These are phyloP conservation scores for Lasiodiplodia theobromae DNA, from an alignment of 2,329 filamentous ascomycete species.

Conservation along the genomic window DNA sequence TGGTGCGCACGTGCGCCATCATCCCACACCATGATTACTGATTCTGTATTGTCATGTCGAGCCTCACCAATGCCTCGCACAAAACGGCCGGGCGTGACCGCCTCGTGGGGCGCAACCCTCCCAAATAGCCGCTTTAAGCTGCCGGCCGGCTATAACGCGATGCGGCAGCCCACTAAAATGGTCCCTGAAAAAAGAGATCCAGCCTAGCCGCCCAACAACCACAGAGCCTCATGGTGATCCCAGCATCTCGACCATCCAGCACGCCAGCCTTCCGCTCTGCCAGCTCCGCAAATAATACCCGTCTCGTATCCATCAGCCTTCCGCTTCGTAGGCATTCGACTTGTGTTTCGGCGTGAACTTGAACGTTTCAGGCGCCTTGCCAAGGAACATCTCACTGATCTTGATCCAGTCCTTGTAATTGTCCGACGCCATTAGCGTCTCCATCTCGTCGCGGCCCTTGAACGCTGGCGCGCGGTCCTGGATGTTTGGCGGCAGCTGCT, in stretches of 20 bases:
- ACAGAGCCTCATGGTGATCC: constrained; percentile 14
- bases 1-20: constrained; percentile 18
- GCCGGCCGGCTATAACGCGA: constrained; percentile 22
- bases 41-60: constrained; percentile 22
- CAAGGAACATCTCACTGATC: constrained; percentile 98
- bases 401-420: constrained; percentile 99
- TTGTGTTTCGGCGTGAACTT: constrained; percentile 98
- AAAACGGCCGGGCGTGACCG: background rate
- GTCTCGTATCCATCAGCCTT: constrained; percentile 38
- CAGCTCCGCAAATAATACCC: constrained; percentile 8
- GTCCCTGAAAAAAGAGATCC: constrained; percentile 20
- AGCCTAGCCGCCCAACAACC: constrained; percentile 14
- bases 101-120: constrained; percentile 11
- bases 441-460: constrained; percentile 83
- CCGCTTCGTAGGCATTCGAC: constrained; percentile 80
- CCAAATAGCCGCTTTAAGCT: constrained; percentile 16
- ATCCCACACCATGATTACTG: constrained; percentile 27
- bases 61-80: constrained; percentile 9
- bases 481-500: constrained; percentile 84
- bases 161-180: constrained; percentile 6
- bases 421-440: constrained; percentile 88
- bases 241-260: constrained; percentile 1
- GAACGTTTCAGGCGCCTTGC: constrained; percentile 87
- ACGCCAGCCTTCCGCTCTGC: background rate
- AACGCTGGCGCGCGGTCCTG: constrained; percentile 90